Percentiles rank a stretch among this genome's conserved stretches.
phyloP scores from a whole-genome alignment of 1,284 basidiomycete genomes.

The Melampsora abietis-canadensis region DNA sequence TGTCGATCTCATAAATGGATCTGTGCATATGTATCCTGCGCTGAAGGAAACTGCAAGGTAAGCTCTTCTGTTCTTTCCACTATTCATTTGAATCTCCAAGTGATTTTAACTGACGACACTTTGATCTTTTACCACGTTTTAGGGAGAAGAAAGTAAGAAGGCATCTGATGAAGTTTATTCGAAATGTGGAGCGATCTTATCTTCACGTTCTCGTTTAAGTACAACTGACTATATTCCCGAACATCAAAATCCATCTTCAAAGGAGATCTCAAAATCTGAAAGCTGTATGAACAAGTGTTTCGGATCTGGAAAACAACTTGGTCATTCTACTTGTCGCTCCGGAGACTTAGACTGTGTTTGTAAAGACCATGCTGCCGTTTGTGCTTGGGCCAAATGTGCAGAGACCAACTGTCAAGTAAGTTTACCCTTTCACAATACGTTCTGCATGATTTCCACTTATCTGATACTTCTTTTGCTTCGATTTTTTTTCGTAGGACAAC shows the following conservation, averaged over 20 bases:
- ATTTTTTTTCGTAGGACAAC: slow-evolving; percentile 7
- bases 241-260: slow-evolving; percentile 11
- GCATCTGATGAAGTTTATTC: slow-evolving; percentile 34
- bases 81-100: background rate
- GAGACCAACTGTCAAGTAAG: slow-evolving; percentile 31
- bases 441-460: slow-evolving; percentile 1
- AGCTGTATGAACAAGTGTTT: slow-evolving; percentile 18
- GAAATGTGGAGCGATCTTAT: slow-evolving; percentile 16
- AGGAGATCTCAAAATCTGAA: slow-evolving; percentile 10
- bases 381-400: slow-evolving; percentile 38
- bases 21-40: slow-evolving; percentile 18
- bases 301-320: background rate
- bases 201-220: slow-evolving; percentile 14
- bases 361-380: slow-evolving; percentile 29
- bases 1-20: slow-evolving; percentile 36
- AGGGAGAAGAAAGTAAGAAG: slow-evolving; percentile 15
- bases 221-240: slow-evolving; percentile 29
- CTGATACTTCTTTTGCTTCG: background rate
- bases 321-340: slow-evolving; percentile 2
- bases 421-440: background rate
- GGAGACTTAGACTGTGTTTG: slow-evolving; percentile 25
- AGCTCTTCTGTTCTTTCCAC: slow-evolving; percentile 6
- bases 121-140: background rate
- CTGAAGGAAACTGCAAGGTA: slow-evolving; percentile 23
- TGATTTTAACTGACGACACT: background rate